Evolutionary conservation across 345 rosid species (phyloP).

Genomic region (Euphorbia pulcherrima): DNA sequence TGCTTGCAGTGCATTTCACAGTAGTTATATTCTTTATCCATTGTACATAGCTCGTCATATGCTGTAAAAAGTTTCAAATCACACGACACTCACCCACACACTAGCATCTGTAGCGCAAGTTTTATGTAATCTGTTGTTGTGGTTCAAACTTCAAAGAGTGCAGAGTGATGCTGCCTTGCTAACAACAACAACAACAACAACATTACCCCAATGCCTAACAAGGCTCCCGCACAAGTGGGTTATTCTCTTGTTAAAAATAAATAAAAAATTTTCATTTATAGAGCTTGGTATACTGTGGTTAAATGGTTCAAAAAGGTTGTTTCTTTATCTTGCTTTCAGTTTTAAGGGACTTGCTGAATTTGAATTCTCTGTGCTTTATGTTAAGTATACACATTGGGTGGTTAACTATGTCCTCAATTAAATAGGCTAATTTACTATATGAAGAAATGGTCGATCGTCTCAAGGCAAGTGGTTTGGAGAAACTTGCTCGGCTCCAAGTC

Average conservation of each 20-base stretch:
- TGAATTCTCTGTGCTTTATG: background rate
- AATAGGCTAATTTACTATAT: conserved; percentile 78
- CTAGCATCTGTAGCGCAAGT: background rate
- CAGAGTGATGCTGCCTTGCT: background rate
- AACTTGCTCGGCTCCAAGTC: conserved; percentile 83
- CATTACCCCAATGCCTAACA: too few species aligned
- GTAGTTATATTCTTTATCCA: background rate
- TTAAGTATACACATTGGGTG: conserved; percentile 7
- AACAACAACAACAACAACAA: too few species aligned
- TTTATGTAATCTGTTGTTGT: background rate
- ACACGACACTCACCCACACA: background rate
- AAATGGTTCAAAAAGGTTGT: background rate
- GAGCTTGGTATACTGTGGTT: background rate
- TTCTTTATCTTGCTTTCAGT: conserved; percentile 4
- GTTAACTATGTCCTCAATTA: conserved; percentile 4
- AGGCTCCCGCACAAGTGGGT: too few species aligned
- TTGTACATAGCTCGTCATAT: background rate
- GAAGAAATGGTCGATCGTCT: conserved; percentile 85
- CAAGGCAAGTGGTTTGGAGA: conserved; percentile 83
- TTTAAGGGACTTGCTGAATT: background rate
- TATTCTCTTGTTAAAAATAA: too few species aligned
- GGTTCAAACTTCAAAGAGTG: background rate
- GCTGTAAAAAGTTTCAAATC: background rate
- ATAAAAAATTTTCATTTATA: background rate
- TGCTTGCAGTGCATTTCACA: background rate